A percentile compares a stretch with the other conserved stretches of the same genome.
Evolutionary conservation across 164 flowering plant species (phyloP).

Genomic region (Vitis amurensis): DNA sequence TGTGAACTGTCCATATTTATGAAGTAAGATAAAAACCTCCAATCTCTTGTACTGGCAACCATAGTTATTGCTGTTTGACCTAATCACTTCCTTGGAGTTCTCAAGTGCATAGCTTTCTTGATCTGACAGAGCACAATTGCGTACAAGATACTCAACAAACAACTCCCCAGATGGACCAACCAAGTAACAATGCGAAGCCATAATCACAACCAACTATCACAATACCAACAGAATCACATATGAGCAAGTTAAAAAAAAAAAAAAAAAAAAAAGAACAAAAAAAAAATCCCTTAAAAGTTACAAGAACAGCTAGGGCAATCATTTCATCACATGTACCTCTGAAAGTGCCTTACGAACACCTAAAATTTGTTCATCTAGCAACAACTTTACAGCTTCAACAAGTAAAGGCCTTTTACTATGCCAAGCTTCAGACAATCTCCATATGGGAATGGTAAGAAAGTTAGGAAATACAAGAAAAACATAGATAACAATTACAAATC

Average conservation of each 20-base stretch:
- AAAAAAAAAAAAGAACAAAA: not conserved
- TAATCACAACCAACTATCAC: conserved; percentile 87
- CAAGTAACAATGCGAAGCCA: conserved; percentile 99
- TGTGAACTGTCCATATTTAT: not conserved
- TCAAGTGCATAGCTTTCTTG: conserved; percentile 39
- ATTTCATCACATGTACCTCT: conserved; percentile 53
- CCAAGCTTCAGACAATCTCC: conserved; percentile 94
- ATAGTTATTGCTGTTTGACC: conserved; percentile 29
- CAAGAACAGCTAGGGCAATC: not conserved
- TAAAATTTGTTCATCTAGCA: conserved; percentile 80
- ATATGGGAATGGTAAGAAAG: conserved; percentile 16
- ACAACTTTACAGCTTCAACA: conserved; percentile 71
- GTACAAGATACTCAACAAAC: conserved; percentile 90
- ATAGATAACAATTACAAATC: not conserved
- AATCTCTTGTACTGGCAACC: conserved; percentile 33
- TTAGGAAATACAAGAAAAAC: conserved; percentile 9
- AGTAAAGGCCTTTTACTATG: conserved; percentile 72
- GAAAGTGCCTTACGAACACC: conserved; percentile 80
- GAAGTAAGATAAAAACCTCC: conserved; percentile 38
- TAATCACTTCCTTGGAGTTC: conserved; percentile 39
- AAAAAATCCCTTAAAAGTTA: not conserved
- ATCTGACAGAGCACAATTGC: conserved; percentile 72
- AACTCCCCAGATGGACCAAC: conserved; percentile 86
- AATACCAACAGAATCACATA: conserved; percentile 18
- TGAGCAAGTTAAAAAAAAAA: conserved; percentile 2